A percentile compares a stretch with the other conserved stretches of the same genome.
phyloP scores from a whole-genome alignment of 1,139 yeast genomes.

The Pneumocystis wakefieldiae region DNA sequence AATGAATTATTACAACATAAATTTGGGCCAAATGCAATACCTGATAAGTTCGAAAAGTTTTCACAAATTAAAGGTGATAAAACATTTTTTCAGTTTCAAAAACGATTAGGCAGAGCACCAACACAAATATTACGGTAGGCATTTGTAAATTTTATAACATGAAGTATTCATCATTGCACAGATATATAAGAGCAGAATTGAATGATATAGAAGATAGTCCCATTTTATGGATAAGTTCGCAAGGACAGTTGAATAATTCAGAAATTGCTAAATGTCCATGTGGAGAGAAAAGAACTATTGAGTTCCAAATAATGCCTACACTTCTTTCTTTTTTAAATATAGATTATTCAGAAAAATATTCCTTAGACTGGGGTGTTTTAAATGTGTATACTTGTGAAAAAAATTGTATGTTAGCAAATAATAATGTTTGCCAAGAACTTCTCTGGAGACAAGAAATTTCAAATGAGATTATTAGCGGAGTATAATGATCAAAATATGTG shows the following conservation, averaged over 20 bases:
- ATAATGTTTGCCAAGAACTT: neutral
- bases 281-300: constrained; percentile 6
- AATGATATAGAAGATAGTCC: neutral
- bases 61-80: constrained; percentile 10
- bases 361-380: constrained; percentile 10
- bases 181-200: constrained; percentile 1
- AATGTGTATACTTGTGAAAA: constrained; percentile 9
- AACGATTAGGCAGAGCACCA: constrained; percentile 6
- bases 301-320: constrained; percentile 11
- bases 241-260: constrained; percentile 6
- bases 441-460: neutral
- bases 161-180: neutral
- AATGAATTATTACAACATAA: neutral
- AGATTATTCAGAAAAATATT: constrained; percentile 7
- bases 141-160: neutral
- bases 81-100: constrained; percentile 11
- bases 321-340: constrained; percentile 5
- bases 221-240: constrained; percentile 7
- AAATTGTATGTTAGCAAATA: constrained; percentile 7
- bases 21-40: constrained; percentile 3
- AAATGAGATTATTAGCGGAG: neutral
- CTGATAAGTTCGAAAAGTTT: constrained; percentile 11
- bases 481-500: neutral
- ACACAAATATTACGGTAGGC: constrained; percentile 8
- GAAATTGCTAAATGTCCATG: constrained; percentile 8